Base-by-base conservation (phyloP, 257 asterid species). In the Penstemon davidsonii region DNA sequence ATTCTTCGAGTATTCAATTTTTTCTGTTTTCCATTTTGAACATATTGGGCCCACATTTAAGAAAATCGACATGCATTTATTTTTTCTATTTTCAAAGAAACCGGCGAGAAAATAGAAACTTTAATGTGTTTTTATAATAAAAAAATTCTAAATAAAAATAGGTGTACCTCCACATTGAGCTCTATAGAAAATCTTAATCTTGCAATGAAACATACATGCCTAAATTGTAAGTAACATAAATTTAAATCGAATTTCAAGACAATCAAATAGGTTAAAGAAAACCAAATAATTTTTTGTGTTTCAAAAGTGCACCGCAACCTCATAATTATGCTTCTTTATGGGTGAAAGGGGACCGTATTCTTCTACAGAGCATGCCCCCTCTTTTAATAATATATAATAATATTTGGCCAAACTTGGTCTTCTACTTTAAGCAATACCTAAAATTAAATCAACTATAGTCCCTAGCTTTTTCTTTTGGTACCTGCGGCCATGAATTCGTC, bases 391-490 rank as follows among this genome's bases (percentile, higher is more conserved):
- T 47, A 19, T 68, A 55, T 62, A 9, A 38, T n/a, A 53, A 15
- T 47, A 19, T 43, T 6, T 40, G 38, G 63, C 36, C 63, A 37
- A 40, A 10, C 39, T 60, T 62, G 70, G 67, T 64, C 62, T 69
- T 69, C 62, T 36, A 62, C 75, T 63, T 75, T 62, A 75, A 69
- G 51, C 72, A 75, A 75, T 69, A 64, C 75, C 68, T 36, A 9
- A 12, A 56, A 3, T 51, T 19, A 62, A 1, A 62, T 13, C 8
- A 45, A 4, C 8, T 8, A 25, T 18, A 62, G 42, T 58, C 45
- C 25, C 9, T 52, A 60, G 45, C 55, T 7, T 54, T 70, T 44
- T n/a, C 58, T 61, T 71, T 43, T 18, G 38, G 44, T 36, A 7
- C 45, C 10, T 40, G 11, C 49, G n/a, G 15, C 53, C 50, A 8